These are phyloP conservation scores for Arthrocladium fulminans DNA, from an alignment of 2,329 filamentous ascomycete species.

Conservation along the genomic window DNA sequence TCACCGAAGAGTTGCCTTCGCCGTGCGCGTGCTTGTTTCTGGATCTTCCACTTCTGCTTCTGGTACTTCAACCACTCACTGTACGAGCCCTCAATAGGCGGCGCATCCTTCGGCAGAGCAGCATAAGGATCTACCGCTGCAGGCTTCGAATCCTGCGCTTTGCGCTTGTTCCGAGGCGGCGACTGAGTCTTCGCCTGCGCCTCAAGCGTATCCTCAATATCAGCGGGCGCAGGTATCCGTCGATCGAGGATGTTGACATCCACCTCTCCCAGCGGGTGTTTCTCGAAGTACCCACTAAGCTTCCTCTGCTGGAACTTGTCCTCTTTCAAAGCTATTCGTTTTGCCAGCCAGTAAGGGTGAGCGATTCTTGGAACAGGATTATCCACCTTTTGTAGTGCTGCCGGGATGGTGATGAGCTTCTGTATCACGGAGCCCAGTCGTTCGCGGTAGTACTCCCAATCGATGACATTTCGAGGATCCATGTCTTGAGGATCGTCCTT, in stretches of 20 bases:
- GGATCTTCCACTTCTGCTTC: constrained; percentile 98
- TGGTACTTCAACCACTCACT: constrained; percentile 82
- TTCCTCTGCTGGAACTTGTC: constrained; percentile 98
- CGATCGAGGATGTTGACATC: constrained; percentile 48
- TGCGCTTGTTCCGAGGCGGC: constrained; percentile 59
- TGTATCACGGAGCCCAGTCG: constrained; percentile 95
- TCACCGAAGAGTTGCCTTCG: constrained; percentile 91
- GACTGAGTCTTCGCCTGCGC: constrained; percentile 61
- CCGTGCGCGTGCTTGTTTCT: constrained; percentile 78
- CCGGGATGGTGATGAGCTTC: constrained; percentile 97
- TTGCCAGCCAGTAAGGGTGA: constrained; percentile 94
- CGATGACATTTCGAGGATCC: constrained; percentile 79
- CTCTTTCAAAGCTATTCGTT: constrained; percentile 87
- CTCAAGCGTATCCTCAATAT: constrained; percentile 74
- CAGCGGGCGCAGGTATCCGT: constrained; percentile 48
- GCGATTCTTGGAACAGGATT: constrained; percentile 90
- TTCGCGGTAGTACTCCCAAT: constrained; percentile 97
- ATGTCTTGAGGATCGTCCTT: constrained; percentile 86
- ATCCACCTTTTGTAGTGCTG: constrained; percentile 78
- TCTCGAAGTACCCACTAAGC: constrained; percentile 80
- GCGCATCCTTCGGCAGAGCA: constrained; percentile 72
- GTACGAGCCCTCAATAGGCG: constrained; percentile 77
- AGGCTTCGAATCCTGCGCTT: constrained; percentile 55
- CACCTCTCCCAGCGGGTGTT: constrained; percentile 43
- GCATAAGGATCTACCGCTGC: constrained; percentile 62